Conservation (phyloP, 345 rosid species). For the Xanthoceras sorbifolium region DNA sequence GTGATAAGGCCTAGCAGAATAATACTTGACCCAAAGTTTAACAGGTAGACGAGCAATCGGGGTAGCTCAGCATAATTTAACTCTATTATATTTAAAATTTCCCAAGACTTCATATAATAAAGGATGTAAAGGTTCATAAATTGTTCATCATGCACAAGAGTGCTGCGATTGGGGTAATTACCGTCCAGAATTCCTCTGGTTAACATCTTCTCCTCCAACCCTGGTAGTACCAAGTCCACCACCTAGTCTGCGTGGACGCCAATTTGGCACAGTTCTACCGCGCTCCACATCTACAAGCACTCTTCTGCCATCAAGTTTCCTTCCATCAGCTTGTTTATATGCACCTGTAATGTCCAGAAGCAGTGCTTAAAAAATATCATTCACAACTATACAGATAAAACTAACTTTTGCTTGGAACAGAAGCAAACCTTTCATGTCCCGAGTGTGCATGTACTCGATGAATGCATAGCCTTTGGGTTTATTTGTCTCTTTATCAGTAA, state of each 20-base stretch:
- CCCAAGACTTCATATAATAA: background rate
- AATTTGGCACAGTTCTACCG: slow-evolving; percentile 98
- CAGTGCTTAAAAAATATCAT: slow-evolving; percentile 20
- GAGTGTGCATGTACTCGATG: slow-evolving; percentile 89
- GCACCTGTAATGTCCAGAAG: slow-evolving; percentile 58
- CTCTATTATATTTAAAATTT: background rate
- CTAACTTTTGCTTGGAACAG: background rate
- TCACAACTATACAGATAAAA: background rate
- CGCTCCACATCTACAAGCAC: slow-evolving; percentile 99
- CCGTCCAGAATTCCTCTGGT: slow-evolving; percentile 50
- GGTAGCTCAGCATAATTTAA: background rate
- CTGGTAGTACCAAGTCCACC: slow-evolving; percentile 99
- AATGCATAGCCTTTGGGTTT: slow-evolving; percentile 97
- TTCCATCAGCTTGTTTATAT: slow-evolving; percentile 98
- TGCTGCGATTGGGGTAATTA: slow-evolving; percentile 29
- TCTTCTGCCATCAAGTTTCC: slow-evolving; percentile 96
- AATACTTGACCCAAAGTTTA: background rate
- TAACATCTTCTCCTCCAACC: slow-evolving; percentile 82
- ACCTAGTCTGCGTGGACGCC: slow-evolving; percentile 99
- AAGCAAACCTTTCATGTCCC: slow-evolving; percentile 90
- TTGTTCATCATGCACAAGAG: background rate
- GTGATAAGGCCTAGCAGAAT: no score
- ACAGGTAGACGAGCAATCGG: background rate
- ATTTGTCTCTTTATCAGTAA: slow-evolving; percentile 68
- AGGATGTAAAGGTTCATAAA: background rate